Conservation (phyloP, 345 rosid species). For the Gossypium mustelinum region DNA sequence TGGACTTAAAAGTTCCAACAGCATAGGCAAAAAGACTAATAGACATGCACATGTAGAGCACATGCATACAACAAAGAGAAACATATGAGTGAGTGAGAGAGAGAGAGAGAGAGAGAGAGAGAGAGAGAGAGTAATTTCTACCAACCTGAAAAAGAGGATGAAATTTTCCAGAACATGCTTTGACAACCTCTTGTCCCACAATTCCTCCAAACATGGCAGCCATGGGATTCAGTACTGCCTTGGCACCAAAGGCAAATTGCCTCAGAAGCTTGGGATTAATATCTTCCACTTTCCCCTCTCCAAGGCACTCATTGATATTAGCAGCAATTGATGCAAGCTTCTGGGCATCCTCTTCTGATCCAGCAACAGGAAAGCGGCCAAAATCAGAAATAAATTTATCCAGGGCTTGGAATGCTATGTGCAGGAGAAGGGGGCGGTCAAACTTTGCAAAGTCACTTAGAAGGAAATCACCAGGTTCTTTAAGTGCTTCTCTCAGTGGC, state of each 20-base stretch:
- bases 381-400: slow-evolving; percentile 62
- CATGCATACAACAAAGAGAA: not conserved
- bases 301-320: slow-evolving; percentile 55
- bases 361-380: slow-evolving; percentile 79
- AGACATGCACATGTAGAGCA: not conserved
- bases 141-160: slow-evolving; percentile 91
- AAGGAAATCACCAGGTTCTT: slow-evolving; percentile 91
- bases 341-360: slow-evolving; percentile 87
- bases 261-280: slow-evolving; percentile 67
- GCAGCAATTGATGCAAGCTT: slow-evolving; percentile 56
- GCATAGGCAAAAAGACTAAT: not conserved
- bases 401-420: slow-evolving; percentile 90
- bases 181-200: slow-evolving; percentile 95
- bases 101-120: not conserved
- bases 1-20: not conserved
- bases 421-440: slow-evolving; percentile 82
- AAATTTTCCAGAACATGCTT: slow-evolving; percentile 96
- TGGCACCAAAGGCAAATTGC: slow-evolving; percentile 88
- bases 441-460: slow-evolving; percentile 89
- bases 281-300: slow-evolving; percentile 69
- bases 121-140: not conserved
- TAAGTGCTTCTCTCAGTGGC: slow-evolving; percentile 78
- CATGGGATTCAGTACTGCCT: slow-evolving; percentile 95
- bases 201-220: slow-evolving; percentile 99
- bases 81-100: not conserved